A percentile compares a stretch with the other conserved stretches of the same genome.
Evolutionary conservation across 805 yeast genomes (phyloP).

Genomic region (Ogataea paraovalis): DNA sequence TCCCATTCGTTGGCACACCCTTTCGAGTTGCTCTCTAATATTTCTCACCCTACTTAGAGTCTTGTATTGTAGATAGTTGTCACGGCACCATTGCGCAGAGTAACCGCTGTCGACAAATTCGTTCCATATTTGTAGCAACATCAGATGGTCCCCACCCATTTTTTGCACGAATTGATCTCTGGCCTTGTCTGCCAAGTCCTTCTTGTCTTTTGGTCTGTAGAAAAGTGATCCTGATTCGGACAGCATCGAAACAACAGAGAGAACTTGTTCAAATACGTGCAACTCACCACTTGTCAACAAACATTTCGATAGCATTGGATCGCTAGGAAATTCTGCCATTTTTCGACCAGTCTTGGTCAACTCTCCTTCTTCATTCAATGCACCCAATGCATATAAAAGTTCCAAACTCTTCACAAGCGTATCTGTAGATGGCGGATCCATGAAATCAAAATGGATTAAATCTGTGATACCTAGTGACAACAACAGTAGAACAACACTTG

Average conservation of each 20-base stretch:
- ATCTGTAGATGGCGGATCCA: constrained; percentile 83
- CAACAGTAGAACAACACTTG: constrained; percentile 70
- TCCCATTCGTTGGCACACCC: constrained; percentile 54
- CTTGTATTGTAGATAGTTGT: constrained; percentile 74
- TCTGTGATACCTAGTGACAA: constrained; percentile 84
- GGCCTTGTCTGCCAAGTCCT: constrained; percentile 61
- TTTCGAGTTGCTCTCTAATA: constrained; percentile 64
- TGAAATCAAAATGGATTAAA: constrained; percentile 75
- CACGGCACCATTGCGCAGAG: constrained; percentile 80
- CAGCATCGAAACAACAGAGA: constrained; percentile 78
- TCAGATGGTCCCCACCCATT: constrained; percentile 72
- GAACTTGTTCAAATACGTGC: constrained; percentile 62
- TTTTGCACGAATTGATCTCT: constrained; percentile 49
- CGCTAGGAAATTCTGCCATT: constrained; percentile 91
- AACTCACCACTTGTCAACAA: constrained; percentile 58
- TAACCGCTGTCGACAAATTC: constrained; percentile 68
- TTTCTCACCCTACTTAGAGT: constrained; percentile 65
- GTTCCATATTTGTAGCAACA: constrained; percentile 69
- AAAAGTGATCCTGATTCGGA: constrained; percentile 73
- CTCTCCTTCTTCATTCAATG: constrained; percentile 73
- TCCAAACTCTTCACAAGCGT: constrained; percentile 74
- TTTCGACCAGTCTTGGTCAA: constrained; percentile 73
- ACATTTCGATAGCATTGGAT: constrained; percentile 82
- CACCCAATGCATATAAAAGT: constrained; percentile 81
- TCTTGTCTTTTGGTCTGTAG: constrained; percentile 64